Base-by-base conservation (phyloP, 2,329 filamentous ascomycete genomes). In the Talaromyces sp. region DNA sequence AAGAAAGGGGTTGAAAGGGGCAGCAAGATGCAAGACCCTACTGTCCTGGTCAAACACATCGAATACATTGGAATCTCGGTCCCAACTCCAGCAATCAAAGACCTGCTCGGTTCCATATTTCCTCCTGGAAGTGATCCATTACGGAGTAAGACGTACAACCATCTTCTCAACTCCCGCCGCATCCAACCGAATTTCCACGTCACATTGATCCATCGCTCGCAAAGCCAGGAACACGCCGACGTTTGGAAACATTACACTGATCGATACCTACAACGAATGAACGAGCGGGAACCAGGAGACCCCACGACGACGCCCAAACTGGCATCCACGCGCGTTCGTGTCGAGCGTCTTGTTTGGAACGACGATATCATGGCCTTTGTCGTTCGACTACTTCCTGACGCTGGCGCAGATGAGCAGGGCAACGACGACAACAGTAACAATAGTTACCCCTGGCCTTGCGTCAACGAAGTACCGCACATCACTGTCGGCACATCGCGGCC, bases 161-260 rank as follows among this genome's bases (percentile, higher is more conserved):
- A 90, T 60, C 83, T 99, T 35, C 84, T 89, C 72, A 82, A 88
- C 66, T 83, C 81, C 2, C 83, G 88, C 21, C 89, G 94, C 58
- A 77, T 97, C 6, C 93, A 97, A 74, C 71, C 82, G n/a, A 82
- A 87, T 46, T 99, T 97, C 73, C 94, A 99, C 72, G 90, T 99
- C 61, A 99, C 94, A 0, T 83, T 99, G 43, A 91, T 97, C 73
- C 94, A 99, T 74, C 87, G 88, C 53, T 86, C 88, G 11, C 80
- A 79, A 2, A 78, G 85, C 10, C 79, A 80, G 46, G 76, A 87
- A 31, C 75, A 87, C 64, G 83, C 87, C 0, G 83, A 88, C 9
- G 79, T 93, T 58, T 99, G 94, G 94, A 77, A 88, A 58, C 83
- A 81, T 59, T 93, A 97, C 66, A 73, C 72, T 5, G 77, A 82